phyloP scores from a whole-genome alignment of 2,329 filamentous ascomycete genomes.

The Penicillium sp. region DNA sequence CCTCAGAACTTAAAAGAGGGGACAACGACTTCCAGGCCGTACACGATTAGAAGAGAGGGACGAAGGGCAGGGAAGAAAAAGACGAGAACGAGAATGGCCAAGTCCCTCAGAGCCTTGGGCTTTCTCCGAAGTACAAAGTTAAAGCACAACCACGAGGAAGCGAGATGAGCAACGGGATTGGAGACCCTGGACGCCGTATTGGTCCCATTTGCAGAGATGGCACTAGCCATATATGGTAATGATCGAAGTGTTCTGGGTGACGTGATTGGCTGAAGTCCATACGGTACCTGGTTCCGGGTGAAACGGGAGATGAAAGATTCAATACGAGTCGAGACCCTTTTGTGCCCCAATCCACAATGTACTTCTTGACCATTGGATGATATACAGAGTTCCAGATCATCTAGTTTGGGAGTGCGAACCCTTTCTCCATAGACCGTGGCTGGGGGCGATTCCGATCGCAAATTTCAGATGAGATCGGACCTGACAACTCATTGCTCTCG shows the following conservation, averaged over 20 bases:
- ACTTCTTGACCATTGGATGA: background rate
- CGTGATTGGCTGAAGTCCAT: slow-evolving; percentile 9
- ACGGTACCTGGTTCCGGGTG: slow-evolving; percentile 17
- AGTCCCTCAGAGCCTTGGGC: background rate
- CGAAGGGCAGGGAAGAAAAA: slow-evolving; percentile 1
- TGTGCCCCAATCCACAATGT: too few relatives aligned
- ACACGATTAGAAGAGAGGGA: slow-evolving; percentile 8
- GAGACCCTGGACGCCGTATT: slow-evolving; percentile 14
- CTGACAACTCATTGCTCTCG: too few relatives aligned
- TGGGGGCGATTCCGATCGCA: too few relatives aligned
- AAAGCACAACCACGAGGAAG: slow-evolving; percentile 1
- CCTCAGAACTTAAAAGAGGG: slow-evolving; percentile 20
- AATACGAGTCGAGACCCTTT: too few relatives aligned
- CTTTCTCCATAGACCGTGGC: too few relatives aligned
- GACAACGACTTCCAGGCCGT: slow-evolving; percentile 28
- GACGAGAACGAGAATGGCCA: background rate
- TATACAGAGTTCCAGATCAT: too few relatives aligned
- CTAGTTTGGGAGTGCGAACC: too few relatives aligned
- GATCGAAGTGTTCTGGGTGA: background rate
- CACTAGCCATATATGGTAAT: slow-evolving; percentile 6
- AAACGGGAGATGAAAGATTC: slow-evolving; percentile 4
- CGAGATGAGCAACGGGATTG: slow-evolving; percentile 2
- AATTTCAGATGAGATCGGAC: too few relatives aligned
- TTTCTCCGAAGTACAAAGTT: too few relatives aligned
- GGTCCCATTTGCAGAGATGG: background rate